A percentile compares a stretch with the other conserved stretches of the same genome.
phyloP scores from a whole-genome alignment of 176 grass and related monocot genomes.

The Rhynchospora pubera region DNA sequence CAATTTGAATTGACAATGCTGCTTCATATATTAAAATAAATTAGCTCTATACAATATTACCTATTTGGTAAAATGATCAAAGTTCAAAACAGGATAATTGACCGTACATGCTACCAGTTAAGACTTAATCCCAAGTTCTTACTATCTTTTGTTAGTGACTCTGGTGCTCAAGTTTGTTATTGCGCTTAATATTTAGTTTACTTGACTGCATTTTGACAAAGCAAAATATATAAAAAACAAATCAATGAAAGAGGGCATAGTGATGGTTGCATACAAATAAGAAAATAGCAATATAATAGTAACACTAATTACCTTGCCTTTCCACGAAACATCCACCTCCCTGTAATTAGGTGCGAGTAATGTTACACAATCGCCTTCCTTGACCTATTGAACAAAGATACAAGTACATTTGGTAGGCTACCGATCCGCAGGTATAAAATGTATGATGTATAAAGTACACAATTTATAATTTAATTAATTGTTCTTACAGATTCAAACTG shows the following conservation, averaged over 20 bases:
- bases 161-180: neutral
- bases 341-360: constrained; percentile 15
- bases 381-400: constrained; percentile 17
- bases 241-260: neutral
- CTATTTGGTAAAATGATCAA: neutral
- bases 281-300: neutral
- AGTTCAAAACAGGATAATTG: neutral
- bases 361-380: constrained; percentile 17
- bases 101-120: neutral
- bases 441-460: neutral
- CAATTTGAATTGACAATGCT: constrained; percentile 31
- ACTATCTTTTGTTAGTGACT: neutral
- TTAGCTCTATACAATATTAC: constrained; percentile 10
- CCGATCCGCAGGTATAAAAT: neutral
- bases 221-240: neutral
- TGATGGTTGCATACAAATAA: neutral
- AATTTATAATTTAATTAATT: neutral
- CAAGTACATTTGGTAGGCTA: neutral
- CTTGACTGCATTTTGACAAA: neutral
- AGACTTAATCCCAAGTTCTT: neutral
- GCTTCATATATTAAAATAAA: constrained; percentile 13
- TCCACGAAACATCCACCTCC: constrained; percentile 17
- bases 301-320: neutral
- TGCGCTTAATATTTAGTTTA: neutral
- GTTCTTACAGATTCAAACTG: constrained; percentile 19